Percentiles rank a stretch among this genome's conserved stretches.
Evolutionary conservation across 108 stramenopile genomes (phyloP).

Genomic region (Cyclotella choctawhatcheeana): DNA sequence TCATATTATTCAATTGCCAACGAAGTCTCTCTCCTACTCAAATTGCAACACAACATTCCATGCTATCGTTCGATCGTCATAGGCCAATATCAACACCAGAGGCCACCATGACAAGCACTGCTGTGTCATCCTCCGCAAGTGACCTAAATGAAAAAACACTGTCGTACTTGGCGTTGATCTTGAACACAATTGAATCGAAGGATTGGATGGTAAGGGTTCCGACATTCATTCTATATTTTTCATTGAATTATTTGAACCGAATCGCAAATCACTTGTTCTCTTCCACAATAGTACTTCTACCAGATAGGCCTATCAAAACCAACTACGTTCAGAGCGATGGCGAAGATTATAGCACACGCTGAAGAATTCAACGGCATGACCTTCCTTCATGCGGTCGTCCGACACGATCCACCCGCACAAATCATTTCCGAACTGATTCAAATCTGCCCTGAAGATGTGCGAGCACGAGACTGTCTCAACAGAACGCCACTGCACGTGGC

Average conservation of each 20-base stretch:
- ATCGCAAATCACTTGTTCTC: neutral
- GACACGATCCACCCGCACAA: slow-evolving; percentile 32
- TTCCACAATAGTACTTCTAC: slow-evolving; percentile 3
- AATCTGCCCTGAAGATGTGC: slow-evolving; percentile 14
- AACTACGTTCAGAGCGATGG: slow-evolving; percentile 12
- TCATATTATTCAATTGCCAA: no score
- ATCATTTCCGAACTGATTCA: slow-evolving; percentile 23
- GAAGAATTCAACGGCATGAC: slow-evolving; percentile 47
- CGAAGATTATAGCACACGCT: slow-evolving; percentile 20
- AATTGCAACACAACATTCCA: no score
- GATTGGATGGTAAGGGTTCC: slow-evolving; percentile 17
- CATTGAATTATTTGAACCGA: neutral
- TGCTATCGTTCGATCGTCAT: no score
- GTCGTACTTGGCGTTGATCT: slow-evolving; percentile 2
- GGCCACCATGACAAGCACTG: slow-evolving; percentile 3
- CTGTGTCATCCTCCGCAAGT: neutral
- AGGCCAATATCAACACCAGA: no score
- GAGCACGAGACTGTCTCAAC: slow-evolving; percentile 29
- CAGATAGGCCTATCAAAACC: slow-evolving; percentile 13
- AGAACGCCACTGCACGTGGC: slow-evolving; percentile 48
- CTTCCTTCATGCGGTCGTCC: slow-evolving; percentile 33
- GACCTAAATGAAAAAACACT: slow-evolving; percentile 3
- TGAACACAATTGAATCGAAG: slow-evolving; percentile 11
- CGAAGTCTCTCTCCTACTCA: no score
- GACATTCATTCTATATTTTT: neutral